Percentiles rank a stretch among this genome's conserved stretches.
Conservation (phyloP, 352 stramenopile species). For the Phytophthora cajani region DNA sequence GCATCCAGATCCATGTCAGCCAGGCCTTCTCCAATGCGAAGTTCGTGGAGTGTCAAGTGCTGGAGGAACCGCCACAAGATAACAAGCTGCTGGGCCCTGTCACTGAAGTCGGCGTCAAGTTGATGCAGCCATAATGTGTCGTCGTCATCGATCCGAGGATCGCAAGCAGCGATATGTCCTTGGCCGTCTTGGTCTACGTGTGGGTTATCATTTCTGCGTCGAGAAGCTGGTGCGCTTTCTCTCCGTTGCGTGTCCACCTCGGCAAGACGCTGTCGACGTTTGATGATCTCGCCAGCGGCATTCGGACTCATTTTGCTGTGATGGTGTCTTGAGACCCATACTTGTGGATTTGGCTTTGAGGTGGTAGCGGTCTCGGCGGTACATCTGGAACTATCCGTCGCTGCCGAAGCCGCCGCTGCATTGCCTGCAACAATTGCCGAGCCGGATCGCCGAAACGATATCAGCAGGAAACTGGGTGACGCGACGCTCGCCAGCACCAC, state of each 20-base stretch:
- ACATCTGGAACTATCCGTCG: not conserved
- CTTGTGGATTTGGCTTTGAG: not conserved
- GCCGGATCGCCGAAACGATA: constrained; percentile 33
- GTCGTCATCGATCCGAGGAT: not conserved
- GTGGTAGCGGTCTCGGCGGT: not conserved
- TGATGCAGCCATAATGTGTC: not conserved
- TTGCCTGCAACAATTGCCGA: not conserved
- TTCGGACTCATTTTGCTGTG: too few species aligned
- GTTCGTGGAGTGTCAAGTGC: not conserved
- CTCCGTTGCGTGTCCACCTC: not conserved
- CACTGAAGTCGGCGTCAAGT: not conserved
- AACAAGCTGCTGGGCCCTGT: not conserved
- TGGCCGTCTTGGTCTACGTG: not conserved
- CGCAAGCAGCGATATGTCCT: not conserved
- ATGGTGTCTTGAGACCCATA: not conserved
- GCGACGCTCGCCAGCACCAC: constrained; percentile 23
- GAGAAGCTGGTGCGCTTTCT: not conserved
- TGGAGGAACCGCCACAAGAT: not conserved
- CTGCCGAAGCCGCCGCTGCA: not conserved
- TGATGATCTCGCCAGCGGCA: too few species aligned
- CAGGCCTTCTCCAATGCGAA: not conserved
- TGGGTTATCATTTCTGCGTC: too few species aligned
- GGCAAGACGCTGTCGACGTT: not conserved
- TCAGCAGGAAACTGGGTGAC: constrained; percentile 31
- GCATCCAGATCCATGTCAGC: not conserved